phyloP scores from a whole-genome alignment of 495 filamentous ascomycete genomes.

The Delitschia confertaspora region DNA sequence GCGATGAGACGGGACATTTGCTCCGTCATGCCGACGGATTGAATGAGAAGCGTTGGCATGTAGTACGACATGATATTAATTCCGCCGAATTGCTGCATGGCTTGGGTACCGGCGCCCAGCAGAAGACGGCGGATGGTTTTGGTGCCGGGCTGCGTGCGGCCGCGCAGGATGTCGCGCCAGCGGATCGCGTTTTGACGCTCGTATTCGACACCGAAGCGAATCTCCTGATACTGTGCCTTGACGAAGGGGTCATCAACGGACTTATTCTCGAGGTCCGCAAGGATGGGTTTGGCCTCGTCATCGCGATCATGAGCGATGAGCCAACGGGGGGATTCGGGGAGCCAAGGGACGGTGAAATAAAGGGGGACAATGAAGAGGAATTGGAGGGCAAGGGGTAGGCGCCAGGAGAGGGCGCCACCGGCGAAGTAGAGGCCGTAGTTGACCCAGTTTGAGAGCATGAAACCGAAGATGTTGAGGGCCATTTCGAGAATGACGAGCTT shows the following conservation, averaged over 20 bases:
- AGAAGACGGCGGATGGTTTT: slow-evolving; percentile 8
- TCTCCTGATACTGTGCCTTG: slow-evolving; percentile 10
- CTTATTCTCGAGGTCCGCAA: slow-evolving; percentile 1
- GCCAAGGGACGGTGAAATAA: neutral
- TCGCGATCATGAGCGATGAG: slow-evolving; percentile 12
- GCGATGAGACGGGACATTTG: slow-evolving; percentile 38
- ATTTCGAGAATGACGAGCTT: slow-evolving; percentile 40
- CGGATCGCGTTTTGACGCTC: slow-evolving; percentile 4
- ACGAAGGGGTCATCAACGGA: slow-evolving; percentile 11
- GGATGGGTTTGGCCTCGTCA: slow-evolving; percentile 16
- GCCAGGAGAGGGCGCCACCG: slow-evolving; percentile 8
- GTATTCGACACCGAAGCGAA: slow-evolving; percentile 15
- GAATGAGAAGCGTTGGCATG: slow-evolving; percentile 45
- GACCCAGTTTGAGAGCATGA: slow-evolving; percentile 44
- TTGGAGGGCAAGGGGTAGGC: slow-evolving; percentile 17
- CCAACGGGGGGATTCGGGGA: slow-evolving; percentile 27
- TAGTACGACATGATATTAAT: slow-evolving; percentile 50
- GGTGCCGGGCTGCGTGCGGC: slow-evolving; percentile 4
- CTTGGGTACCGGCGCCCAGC: slow-evolving; percentile 9
- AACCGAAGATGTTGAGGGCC: slow-evolving; percentile 36
- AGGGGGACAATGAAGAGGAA: slow-evolving; percentile 9
- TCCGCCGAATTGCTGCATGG: slow-evolving; percentile 31
- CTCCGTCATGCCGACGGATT: slow-evolving; percentile 38
- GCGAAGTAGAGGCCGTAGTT: slow-evolving; percentile 24
- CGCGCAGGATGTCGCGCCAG: slow-evolving; percentile 12